phyloP scores from a whole-genome alignment of 2,329 filamentous ascomycete genomes.

The Ophiostoma sp. region DNA sequence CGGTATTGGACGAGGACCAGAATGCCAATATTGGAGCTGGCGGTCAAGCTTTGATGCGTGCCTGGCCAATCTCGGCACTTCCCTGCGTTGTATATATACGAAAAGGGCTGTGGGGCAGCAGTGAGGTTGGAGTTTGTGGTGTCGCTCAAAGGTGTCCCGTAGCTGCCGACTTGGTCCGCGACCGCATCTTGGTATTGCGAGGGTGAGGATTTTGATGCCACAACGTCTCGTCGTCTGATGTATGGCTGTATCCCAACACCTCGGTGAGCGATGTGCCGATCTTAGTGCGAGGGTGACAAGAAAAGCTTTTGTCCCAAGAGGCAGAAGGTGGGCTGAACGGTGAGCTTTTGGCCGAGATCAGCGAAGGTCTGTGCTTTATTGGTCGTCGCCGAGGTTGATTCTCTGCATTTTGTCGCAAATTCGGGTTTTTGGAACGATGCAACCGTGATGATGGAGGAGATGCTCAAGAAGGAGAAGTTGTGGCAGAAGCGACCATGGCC shows the following conservation, averaged over 20 bases:
- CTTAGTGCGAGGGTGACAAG: not conserved
- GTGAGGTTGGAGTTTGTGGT: not conserved
- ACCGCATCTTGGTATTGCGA: not conserved
- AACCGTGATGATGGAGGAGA: not conserved
- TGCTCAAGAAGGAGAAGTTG: too few relatives aligned
- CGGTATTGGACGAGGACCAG: not conserved
- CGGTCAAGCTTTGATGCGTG: not conserved
- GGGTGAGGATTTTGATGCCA: too few relatives aligned
- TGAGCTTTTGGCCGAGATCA: not conserved
- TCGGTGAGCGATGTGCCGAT: slow-evolving; percentile 12
- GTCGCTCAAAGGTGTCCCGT: not conserved
- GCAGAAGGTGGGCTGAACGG: not conserved
- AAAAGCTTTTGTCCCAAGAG: not conserved
- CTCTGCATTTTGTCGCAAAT: not conserved
- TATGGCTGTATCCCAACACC: not conserved
- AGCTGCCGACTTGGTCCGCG: not conserved
- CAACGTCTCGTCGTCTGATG: not conserved
- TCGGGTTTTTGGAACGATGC: not conserved
- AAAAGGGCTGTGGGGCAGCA: not conserved
- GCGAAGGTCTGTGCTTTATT: not conserved
- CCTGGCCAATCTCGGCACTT: not conserved
- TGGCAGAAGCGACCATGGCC: not conserved
- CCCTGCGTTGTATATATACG: not conserved
- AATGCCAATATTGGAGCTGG: not conserved
- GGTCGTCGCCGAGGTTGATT: not conserved